Evolutionary conservation across 164 flowering plant species (phyloP).

Genomic region (Berberis thunbergii): DNA sequence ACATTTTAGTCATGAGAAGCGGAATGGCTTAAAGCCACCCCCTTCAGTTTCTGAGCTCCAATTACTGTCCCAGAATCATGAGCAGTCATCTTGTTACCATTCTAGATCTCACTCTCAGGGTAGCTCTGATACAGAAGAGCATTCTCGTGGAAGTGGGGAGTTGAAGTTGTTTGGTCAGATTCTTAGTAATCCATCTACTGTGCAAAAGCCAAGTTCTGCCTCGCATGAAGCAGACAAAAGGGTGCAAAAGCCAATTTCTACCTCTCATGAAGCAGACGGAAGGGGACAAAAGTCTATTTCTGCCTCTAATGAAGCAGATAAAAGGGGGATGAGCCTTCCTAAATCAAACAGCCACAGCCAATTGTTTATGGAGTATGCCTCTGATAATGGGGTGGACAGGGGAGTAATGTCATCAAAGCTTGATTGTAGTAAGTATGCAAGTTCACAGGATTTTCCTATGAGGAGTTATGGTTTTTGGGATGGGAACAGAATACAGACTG

Average conservation of each 20-base stretch:
- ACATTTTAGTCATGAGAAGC: slow-evolving; percentile 28
- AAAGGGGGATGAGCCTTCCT: slow-evolving; percentile 10
- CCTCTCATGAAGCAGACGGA: slow-evolving; percentile 16
- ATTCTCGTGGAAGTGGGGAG: slow-evolving; percentile 40
- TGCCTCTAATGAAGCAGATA: slow-evolving; percentile 16
- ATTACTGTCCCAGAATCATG: slow-evolving; percentile 16
- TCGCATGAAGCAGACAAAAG: slow-evolving; percentile 20
- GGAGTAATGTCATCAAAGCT: slow-evolving; percentile 20
- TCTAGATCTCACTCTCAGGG: slow-evolving; percentile 22
- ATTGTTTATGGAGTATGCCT: slow-evolving; percentile 18
- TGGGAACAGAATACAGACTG: slow-evolving; percentile 54
- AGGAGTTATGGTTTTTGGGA: slow-evolving; percentile 67
- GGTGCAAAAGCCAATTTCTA: slow-evolving; percentile 21
- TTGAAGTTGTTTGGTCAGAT: slow-evolving; percentile 82
- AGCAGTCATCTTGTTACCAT: slow-evolving; percentile 14
- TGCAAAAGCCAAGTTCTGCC: slow-evolving; percentile 22
- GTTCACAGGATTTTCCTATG: slow-evolving; percentile 42
- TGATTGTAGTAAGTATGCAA: slow-evolving; percentile 22
- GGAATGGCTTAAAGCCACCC: slow-evolving; percentile 25
- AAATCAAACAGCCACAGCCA: slow-evolving; percentile 22
- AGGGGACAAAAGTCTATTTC: slow-evolving; percentile 24
- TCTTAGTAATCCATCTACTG: slow-evolving; percentile 39
- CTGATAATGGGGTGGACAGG: slow-evolving; percentile 24
- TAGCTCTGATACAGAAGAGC: slow-evolving; percentile 39
- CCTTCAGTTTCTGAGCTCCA: slow-evolving; percentile 24